Percentiles rank a stretch among this genome's conserved stretches.
Evolutionary conservation across 768 basidiomycete species (phyloP).

Genomic region (Tephrocybe sp.): DNA sequence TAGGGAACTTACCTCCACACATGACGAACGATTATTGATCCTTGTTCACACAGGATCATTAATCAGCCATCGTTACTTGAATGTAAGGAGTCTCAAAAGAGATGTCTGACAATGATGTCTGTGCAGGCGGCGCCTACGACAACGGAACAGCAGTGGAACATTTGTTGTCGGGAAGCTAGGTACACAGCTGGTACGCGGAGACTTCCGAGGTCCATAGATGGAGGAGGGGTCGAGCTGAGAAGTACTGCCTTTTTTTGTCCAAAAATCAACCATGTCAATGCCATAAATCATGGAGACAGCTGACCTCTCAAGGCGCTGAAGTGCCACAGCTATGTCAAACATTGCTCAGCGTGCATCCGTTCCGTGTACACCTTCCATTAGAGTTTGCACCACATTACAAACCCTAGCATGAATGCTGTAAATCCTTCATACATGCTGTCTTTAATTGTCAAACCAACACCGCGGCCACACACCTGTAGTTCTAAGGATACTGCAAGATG

Average conservation of each 20-base stretch:
- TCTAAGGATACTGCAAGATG: not conserved
- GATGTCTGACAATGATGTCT: conserved; percentile 9
- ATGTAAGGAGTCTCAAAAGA: not conserved
- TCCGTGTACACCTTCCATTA: not conserved
- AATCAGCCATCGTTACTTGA: conserved; percentile 8
- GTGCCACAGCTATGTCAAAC: not conserved
- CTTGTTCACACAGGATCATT: conserved; percentile 11
- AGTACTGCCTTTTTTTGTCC: not conserved
- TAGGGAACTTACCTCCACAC: conserved; percentile 5
- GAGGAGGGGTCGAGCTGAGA: not conserved
- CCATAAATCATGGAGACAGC: not conserved
- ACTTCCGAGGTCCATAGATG: conserved; percentile 12
- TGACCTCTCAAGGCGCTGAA: not conserved
- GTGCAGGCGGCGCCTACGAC: conserved; percentile 7
- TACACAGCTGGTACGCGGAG: conserved; percentile 10
- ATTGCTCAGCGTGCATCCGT: not conserved
- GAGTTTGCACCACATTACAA: too few relatives aligned
- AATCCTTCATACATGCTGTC: too few relatives aligned
- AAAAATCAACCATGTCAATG: not conserved
- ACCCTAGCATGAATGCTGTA: not conserved
- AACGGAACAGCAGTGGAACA: conserved; percentile 10
- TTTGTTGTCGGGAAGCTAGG: not conserved
- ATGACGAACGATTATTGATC: conserved; percentile 11
- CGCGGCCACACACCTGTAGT: too few relatives aligned
- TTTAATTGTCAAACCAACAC: too few relatives aligned